A percentile compares a stretch with the other conserved stretches of the same genome.
Conservation (phyloP, 2,329 filamentous ascomycete genomes). For the Aspergillus niger region DNA sequence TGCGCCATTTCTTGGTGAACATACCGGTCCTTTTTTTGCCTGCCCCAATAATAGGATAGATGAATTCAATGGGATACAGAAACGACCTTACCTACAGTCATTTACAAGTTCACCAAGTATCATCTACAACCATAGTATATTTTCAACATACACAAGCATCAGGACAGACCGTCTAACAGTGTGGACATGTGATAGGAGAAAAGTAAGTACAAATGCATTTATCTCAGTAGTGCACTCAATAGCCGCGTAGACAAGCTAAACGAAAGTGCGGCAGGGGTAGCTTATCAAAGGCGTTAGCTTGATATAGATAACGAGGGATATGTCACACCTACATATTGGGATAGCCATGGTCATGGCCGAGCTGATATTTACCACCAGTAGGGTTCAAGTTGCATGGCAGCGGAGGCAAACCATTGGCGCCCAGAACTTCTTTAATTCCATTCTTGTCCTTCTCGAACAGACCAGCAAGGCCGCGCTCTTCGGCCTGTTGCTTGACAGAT, state of each 20-base stretch:
- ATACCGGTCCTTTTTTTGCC: too few relatives aligned
- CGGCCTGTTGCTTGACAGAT: conserved; percentile 71
- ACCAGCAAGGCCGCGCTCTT: conserved; percentile 69
- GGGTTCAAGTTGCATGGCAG: conserved; percentile 70
- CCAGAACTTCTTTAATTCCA: conserved; percentile 62
- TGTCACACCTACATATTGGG: conserved; percentile 61
- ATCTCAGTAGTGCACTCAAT: neutral
- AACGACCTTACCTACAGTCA: neutral
- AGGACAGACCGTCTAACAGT: neutral
- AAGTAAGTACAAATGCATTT: neutral
- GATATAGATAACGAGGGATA: conserved; percentile 17
- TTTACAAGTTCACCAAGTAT: neutral
- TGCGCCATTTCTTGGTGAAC: too few relatives aligned
- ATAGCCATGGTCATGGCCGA: conserved; percentile 69
- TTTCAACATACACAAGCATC: neutral
- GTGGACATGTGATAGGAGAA: too few relatives aligned
- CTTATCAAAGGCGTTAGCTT: conserved; percentile 30
- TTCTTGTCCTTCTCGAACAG: conserved; percentile 69
- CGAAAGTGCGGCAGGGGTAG: conserved; percentile 51
- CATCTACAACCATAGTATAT: neutral
- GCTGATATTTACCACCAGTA: conserved; percentile 61
- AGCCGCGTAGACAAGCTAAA: conserved; percentile 28
- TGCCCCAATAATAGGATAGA: too few relatives aligned
- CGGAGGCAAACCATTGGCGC: conserved; percentile 81
- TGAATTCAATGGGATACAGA: too few relatives aligned